Evolutionary conservation across 768 basidiomycete species (phyloP).

Genomic region (Udeniomyces megalosporus): DNA sequence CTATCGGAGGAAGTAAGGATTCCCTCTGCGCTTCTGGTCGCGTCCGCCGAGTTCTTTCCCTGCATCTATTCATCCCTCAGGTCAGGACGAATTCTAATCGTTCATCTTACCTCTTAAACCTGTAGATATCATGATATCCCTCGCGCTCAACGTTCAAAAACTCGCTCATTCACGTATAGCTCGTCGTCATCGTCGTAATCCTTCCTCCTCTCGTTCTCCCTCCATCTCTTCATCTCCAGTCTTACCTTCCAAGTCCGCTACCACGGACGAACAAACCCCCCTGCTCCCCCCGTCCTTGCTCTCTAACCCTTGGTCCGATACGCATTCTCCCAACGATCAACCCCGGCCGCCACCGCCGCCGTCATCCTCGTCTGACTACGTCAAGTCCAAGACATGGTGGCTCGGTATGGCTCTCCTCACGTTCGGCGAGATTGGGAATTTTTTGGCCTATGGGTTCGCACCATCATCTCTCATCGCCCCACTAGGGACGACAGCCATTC

Average conservation of each 20-base stretch:
- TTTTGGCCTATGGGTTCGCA: conserved; percentile 68
- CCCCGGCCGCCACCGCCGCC: not conserved
- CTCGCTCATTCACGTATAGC: conserved; percentile 61
- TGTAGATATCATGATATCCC: conserved; percentile 64
- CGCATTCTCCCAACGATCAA: too few species aligned
- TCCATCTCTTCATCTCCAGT: not conserved
- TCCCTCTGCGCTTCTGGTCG: not conserved
- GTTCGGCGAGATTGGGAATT: conserved; percentile 77
- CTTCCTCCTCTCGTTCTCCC: not conserved
- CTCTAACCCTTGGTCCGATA: not conserved
- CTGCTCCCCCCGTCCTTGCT: not conserved
- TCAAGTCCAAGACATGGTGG: conserved; percentile 79
- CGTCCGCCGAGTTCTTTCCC: too few species aligned
- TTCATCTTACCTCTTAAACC: not conserved
- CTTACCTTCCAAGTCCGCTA: not conserved
- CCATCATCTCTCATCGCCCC: conserved; percentile 89
- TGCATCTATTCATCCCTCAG: not conserved
- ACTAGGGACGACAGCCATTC: conserved; percentile 77
- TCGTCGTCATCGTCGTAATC: too few species aligned
- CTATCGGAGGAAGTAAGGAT: conserved; percentile 47
- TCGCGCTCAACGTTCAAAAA: conserved; percentile 85
- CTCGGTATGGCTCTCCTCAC: conserved; percentile 75
- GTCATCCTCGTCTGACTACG: conserved; percentile 33
- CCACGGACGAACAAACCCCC: not conserved
- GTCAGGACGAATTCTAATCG: too few species aligned